These are phyloP conservation scores for Tetrahymena malaccensis DNA, from an alignment of 73 alveolate genomes.

Conservation along the genomic window DNA sequence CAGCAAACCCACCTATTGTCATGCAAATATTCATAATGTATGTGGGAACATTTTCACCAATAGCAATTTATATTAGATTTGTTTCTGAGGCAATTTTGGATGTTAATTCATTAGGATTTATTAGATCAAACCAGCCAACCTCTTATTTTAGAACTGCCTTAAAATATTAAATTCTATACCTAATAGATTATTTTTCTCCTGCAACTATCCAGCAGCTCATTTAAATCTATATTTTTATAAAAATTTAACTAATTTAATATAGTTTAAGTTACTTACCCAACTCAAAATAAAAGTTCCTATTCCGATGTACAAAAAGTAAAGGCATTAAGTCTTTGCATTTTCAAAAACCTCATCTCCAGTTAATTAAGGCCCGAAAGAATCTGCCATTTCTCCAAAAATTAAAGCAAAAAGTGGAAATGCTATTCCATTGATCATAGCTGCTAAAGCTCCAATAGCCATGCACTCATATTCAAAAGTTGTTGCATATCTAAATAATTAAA, in stretches of 20 bases:
- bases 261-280: neutral
- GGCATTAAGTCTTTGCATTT: slow-evolving; percentile 5
- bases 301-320: slow-evolving; percentile 29
- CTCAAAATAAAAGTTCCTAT: slow-evolving; percentile 42
- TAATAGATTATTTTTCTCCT: slow-evolving; percentile 32
- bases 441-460: slow-evolving; percentile 19
- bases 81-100: slow-evolving; percentile 56
- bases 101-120: slow-evolving; percentile 52
- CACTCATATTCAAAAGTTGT: slow-evolving; percentile 15
- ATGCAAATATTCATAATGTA: slow-evolving; percentile 48
- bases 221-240: neutral
- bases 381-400: slow-evolving; percentile 61
- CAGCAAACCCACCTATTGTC: slow-evolving; percentile 44
- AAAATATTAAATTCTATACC: slow-evolving; percentile 44
- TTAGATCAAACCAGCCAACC: slow-evolving; percentile 57
- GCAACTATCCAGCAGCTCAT: slow-evolving; percentile 3
- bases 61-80: slow-evolving; percentile 48
- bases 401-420: slow-evolving; percentile 63
- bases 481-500: slow-evolving; percentile 41
- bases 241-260: neutral
- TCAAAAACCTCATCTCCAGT: slow-evolving; percentile 16
- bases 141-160: slow-evolving; percentile 51
- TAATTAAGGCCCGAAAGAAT: slow-evolving; percentile 44
- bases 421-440: slow-evolving; percentile 43
- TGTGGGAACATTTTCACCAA: slow-evolving; percentile 57